phyloP scores from a whole-genome alignment of 1,284 basidiomycete species.

The Malassezia slooffiae region DNA sequence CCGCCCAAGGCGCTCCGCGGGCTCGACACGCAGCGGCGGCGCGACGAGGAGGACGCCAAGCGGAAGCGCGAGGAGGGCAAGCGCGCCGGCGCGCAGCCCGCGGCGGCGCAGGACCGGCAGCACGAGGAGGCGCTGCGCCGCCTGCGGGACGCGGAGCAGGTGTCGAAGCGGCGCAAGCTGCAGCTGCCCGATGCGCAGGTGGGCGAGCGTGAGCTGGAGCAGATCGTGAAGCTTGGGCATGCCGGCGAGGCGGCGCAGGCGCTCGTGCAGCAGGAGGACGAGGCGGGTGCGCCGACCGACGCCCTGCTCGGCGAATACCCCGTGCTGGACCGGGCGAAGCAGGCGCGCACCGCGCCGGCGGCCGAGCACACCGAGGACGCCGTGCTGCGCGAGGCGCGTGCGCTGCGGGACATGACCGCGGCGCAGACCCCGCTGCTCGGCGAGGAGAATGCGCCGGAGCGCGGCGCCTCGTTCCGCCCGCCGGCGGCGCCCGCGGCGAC shows the following conservation, averaged over 20 bases:
- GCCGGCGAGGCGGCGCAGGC: slow-evolving; percentile 77
- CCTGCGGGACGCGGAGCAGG: slow-evolving; percentile 89
- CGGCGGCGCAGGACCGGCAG: slow-evolving; percentile 46
- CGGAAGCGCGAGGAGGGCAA: slow-evolving; percentile 57
- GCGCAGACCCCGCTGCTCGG: slow-evolving; percentile 89
- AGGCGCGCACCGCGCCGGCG: slow-evolving; percentile 41
- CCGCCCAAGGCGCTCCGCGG: slow-evolving; percentile 69
- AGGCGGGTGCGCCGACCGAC: slow-evolving; percentile 63
- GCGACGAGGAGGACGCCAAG: slow-evolving; percentile 52
- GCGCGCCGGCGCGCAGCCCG: slow-evolving; percentile 64
- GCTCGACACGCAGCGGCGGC: slow-evolving; percentile 59
- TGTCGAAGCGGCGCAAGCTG: slow-evolving; percentile 74
- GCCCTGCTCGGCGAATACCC: slow-evolving; percentile 84
- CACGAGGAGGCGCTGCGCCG: slow-evolving; percentile 94
- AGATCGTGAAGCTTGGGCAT: slow-evolving; percentile 96
- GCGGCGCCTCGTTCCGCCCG: slow-evolving; percentile 53
- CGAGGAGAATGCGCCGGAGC: slow-evolving; percentile 86
- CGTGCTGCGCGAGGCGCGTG: slow-evolving; percentile 82
- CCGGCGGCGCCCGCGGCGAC: slow-evolving; percentile 11
- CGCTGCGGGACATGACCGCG: slow-evolving; percentile 80
- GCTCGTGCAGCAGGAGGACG: slow-evolving; percentile 53
- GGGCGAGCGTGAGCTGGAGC: slow-evolving; percentile 87
- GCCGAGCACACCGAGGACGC: slow-evolving; percentile 22
- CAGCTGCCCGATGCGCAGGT: slow-evolving; percentile 83
- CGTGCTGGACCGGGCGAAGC: slow-evolving; percentile 74